Base-by-base conservation (phyloP, 805 yeast genomes). In the Barnettozyma wickerhamii region DNA sequence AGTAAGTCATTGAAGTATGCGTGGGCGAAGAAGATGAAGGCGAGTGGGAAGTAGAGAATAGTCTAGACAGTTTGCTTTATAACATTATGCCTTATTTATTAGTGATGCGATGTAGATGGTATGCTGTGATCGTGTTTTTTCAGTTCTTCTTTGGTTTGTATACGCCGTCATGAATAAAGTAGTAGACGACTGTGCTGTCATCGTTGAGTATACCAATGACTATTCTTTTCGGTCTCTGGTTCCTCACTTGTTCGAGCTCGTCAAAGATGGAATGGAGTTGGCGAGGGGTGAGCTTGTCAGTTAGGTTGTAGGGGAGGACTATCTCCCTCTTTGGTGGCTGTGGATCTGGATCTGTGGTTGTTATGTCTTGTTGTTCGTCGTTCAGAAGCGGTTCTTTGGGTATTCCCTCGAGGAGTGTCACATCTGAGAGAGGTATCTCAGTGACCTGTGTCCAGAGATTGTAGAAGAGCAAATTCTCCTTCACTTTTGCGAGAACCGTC, bases 181-280 rank as follows among this genome's bases (percentile, higher is more conserved):
- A 83, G 50, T 78, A 84, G n/a, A 81, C 81, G 15, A 81, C 69
- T 0, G 89, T 79, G 2, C 87, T 81, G 55, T 84, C 93, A 41
- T 72, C 72, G 49, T 75, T 79, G 3, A 75, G 70, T 10, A 83
- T 64, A 0, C 76, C 89, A 23, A 78, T 47, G 0, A 80, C 63
- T 3, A 84, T 46, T 42, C 79, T 62, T 33, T 59, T 60, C 0
- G 78, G 75, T 20, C 75, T 53, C 6, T 4, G 5, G 1, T 45
- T 44, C 1, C 19, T 39, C 1, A 5, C 21, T 7, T 17, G 19
- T 6, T 45, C 42, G 1, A 70, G 52, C 10, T 32, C 51, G 0
- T 45, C 46, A 42, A 79, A 79, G 50, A 75, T 62, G 2, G 32
- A 12, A 29, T 71, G 68, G 20, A 78, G 55, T 19, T 63, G 58